A percentile compares a stretch with the other conserved stretches of the same genome.
Evolutionary conservation across 1,284 basidiomycete genomes (phyloP).

Genomic region (Phaffia rhodozyma): DNA sequence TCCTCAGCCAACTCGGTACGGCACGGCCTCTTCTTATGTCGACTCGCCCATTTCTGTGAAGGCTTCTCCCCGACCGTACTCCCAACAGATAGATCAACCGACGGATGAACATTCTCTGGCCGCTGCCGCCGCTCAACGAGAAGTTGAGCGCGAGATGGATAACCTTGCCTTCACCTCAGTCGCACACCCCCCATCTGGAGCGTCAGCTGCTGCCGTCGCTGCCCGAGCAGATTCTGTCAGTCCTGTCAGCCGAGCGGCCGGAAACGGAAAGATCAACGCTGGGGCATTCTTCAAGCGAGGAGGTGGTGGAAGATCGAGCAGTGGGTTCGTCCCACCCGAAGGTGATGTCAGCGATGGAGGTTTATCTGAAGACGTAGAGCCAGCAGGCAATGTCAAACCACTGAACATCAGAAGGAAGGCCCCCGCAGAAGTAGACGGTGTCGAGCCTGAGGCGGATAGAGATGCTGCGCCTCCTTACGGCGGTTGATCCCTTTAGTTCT

Average conservation of each 20-base stretch:
- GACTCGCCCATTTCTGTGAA: background rate
- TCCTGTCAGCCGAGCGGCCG: background rate
- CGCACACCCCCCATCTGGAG: background rate
- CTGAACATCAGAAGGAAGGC: no score
- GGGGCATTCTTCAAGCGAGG: conserved; percentile 11
- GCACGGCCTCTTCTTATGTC: background rate
- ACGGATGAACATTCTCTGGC: conserved; percentile 4
- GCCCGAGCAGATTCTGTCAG: background rate
- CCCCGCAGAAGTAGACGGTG: no score
- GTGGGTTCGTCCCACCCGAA: background rate
- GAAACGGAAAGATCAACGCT: conserved; percentile 16
- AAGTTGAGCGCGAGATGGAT: conserved; percentile 19
- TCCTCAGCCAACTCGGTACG: background rate
- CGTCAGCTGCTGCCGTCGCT: background rate
- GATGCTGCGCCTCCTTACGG: no score
- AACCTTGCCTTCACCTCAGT: conserved; percentile 5
- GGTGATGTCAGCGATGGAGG: no score
- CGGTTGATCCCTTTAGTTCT: no score
- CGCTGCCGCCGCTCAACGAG: conserved; percentile 11
- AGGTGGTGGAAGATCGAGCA: background rate
- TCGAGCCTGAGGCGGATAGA: no score
- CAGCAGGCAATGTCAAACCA: no score
- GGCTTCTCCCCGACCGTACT: background rate
- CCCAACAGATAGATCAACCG: background rate
- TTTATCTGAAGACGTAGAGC: no score